Evolutionary conservation across 768 basidiomycete species (phyloP), one percentile per base, ranked within the genome.

Genomic region (Boletus tylopilopsis): DNA sequence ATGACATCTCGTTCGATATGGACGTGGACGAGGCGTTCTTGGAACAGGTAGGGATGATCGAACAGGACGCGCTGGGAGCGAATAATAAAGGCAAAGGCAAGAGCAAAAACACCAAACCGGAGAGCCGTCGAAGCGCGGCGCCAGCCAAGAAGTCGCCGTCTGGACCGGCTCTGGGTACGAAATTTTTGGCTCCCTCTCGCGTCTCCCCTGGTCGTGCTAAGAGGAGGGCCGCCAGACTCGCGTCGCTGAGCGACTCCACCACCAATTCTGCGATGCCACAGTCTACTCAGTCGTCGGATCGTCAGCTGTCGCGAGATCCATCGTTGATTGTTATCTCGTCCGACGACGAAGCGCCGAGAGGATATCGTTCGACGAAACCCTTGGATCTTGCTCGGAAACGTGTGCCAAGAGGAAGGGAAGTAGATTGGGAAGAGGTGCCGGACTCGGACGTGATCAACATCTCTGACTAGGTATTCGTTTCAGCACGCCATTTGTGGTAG

Each of bases 401-500:
- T 22, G 22, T 21, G 34, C 40, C 35, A 11, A 56, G 49, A 18
- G 7, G 24, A 39, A 51, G 23, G 35, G 29, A 16, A 62, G 69
- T 55, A 68, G 77, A 30, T 54, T 21, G 56, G 22, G 56, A 64
- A 62, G 72, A 56, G 68, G 76, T 29, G 56, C 18, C 54, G 11
- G 60, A 66, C 22, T 68, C 64, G 16, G 78, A 81, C 22, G 71
- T 87, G 24, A 81, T 88, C 57, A 78, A 82, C 49, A 68, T 89
- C 34, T 81, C 77, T 40, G 55, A 61, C 41, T 62, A 62, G 48
- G 29, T 6, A 22, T 33, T 32, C n/a, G 19, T 50, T 39, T 35
- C 16, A 12, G n/a, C 24, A 22, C 4, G 22, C 8, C 22, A 18
- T 24, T 37, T 25, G 25, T 21, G 18, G 15, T 34, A 13, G n/a